Conservation (phyloP, 192 early-diverging fungal species). For the Coemansia sp. region DNA sequence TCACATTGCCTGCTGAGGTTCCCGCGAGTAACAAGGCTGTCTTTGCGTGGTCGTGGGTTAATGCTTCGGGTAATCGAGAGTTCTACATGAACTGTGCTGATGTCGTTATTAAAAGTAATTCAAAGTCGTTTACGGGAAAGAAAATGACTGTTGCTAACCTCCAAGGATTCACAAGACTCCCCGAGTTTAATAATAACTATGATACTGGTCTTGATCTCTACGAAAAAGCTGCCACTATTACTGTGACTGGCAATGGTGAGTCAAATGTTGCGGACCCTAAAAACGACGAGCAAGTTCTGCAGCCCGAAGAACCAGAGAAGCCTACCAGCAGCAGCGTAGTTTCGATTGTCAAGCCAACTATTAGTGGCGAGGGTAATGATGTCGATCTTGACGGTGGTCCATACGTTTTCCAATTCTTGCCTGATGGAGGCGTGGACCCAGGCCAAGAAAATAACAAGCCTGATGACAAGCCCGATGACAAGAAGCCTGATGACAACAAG, state of each 20-base stretch:
- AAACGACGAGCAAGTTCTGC: not conserved
- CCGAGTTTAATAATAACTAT: slow-evolving; percentile 22
- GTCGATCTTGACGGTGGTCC: not conserved
- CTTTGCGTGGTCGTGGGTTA: slow-evolving; percentile 65
- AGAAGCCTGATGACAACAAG: not conserved
- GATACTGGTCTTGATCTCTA: slow-evolving; percentile 17
- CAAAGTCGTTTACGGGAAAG: slow-evolving; percentile 29
- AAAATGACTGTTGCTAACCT: slow-evolving; percentile 40
- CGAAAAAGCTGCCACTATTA: slow-evolving; percentile 5
- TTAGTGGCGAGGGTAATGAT: not conserved
- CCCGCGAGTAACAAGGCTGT: slow-evolving; percentile 41
- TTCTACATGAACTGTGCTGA: slow-evolving; percentile 64
- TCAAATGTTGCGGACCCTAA: not conserved
- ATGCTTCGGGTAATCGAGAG: slow-evolving; percentile 61
- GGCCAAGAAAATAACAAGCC: not conserved
- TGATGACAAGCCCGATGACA: not conserved
- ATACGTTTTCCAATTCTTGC: not conserved
- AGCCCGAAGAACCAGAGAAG: not conserved
- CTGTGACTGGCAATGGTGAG: slow-evolving; percentile 14
- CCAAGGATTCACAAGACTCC: slow-evolving; percentile 15
- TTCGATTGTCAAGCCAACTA: not conserved
- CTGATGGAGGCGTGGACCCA: not conserved
- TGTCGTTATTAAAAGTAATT: slow-evolving; percentile 42
- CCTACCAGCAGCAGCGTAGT: not conserved
- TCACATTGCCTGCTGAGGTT: slow-evolving; percentile 47